Evolutionary conservation across 2,329 filamentous ascomycete genomes (phyloP).

Genomic region (Paramyrothecium roridum): DNA sequence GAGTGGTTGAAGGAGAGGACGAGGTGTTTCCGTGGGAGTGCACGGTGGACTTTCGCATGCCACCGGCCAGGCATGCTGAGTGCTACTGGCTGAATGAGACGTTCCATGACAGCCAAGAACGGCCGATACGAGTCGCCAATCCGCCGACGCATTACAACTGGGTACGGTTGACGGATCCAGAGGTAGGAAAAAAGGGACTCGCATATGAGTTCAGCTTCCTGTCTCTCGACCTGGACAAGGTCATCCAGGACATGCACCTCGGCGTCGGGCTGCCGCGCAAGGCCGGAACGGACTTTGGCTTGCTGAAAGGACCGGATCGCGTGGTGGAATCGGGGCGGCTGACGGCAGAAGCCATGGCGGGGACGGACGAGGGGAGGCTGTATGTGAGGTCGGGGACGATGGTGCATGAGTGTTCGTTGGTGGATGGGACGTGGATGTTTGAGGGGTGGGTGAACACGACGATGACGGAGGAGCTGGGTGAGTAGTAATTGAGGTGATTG

Average conservation of each 20-base stretch:
- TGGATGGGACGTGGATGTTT: constrained; percentile 7
- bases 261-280: constrained; percentile 3
- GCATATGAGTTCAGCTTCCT: constrained; percentile 13
- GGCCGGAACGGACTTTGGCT: constrained; percentile 6
- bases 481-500: background rate
- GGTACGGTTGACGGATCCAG: constrained; percentile 6
- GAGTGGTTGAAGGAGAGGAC: constrained; percentile 10
- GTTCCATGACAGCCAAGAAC: constrained; percentile 6
- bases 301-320: background rate
- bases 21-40: constrained; percentile 14
- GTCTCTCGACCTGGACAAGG: constrained; percentile 4
- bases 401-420: constrained; percentile 10
- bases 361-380: constrained; percentile 6
- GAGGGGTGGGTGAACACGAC: constrained; percentile 5
- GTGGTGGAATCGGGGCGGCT: background rate
- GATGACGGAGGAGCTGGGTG: background rate
- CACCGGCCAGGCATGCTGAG: constrained; percentile 5
- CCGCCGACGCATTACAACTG: constrained; percentile 10
- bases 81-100: constrained; percentile 9
- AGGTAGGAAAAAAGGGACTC: background rate
- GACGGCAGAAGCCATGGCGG: background rate
- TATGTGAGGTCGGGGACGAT: constrained; percentile 12
- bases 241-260: constrained; percentile 10
- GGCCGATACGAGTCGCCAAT: constrained; percentile 1
- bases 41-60: constrained; percentile 8